Percentiles rank a stretch among this genome's conserved stretches.
phyloP scores from a whole-genome alignment of 2,329 filamentous ascomycete genomes.

The Hypomyces perniciosus region DNA sequence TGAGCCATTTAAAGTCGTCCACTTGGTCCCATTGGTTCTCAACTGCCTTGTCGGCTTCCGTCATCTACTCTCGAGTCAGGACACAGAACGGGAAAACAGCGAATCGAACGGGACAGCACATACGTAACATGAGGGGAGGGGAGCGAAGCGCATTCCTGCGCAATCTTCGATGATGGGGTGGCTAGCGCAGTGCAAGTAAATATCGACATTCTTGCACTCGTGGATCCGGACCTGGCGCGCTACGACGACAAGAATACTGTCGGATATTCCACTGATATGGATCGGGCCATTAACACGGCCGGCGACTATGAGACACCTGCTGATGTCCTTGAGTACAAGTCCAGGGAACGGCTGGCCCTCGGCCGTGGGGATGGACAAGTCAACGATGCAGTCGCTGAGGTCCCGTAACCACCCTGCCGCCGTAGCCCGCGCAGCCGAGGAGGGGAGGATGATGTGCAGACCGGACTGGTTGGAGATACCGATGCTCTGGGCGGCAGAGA shows the following conservation, averaged over 20 bases:
- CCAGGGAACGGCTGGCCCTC: constrained; percentile 62
- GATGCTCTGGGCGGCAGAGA: constrained; percentile 56
- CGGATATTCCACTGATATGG: constrained; percentile 69
- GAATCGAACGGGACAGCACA: constrained; percentile 28
- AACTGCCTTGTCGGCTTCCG: constrained; percentile 24
- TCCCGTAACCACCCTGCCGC: constrained; percentile 68
- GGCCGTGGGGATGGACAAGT: constrained; percentile 64
- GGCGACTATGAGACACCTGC: constrained; percentile 65
- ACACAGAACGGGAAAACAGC: background rate
- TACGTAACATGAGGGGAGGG: constrained; percentile 65
- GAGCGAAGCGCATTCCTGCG: constrained; percentile 68
- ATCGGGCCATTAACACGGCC: constrained; percentile 73
- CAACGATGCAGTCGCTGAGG: constrained; percentile 66
- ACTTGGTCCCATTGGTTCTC: constrained; percentile 81
- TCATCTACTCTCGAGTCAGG: constrained; percentile 18
- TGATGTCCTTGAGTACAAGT: constrained; percentile 60
- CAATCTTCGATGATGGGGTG: constrained; percentile 95
- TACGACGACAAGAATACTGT: constrained; percentile 71
- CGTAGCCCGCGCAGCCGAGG: constrained; percentile 63
- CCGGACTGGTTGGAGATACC: constrained; percentile 60
- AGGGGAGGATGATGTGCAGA: constrained; percentile 72
- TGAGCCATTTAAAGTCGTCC: constrained; percentile 97
- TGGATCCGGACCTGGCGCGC: constrained; percentile 92
- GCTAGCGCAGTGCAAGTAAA: constrained; percentile 77
- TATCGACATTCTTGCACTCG: constrained; percentile 70